A percentile compares a stretch with the other conserved stretches of the same genome.
Conservation (phyloP, 768 basidiomycete genomes). For the Tulasnella sp. region DNA sequence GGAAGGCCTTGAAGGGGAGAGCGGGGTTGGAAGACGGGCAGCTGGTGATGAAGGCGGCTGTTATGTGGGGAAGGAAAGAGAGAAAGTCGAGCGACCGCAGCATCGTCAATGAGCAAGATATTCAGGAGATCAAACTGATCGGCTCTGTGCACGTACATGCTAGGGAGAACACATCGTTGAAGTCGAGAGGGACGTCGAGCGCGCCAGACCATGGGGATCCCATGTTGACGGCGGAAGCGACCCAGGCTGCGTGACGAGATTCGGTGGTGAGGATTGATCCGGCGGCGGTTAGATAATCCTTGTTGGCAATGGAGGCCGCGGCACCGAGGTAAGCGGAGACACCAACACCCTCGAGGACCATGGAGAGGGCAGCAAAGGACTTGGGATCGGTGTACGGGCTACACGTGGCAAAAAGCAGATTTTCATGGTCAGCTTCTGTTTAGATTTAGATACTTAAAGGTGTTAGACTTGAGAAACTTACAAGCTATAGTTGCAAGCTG, state of each 20-base stretch:
- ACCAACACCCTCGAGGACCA: conserved; percentile 44
- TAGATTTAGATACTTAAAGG: background rate
- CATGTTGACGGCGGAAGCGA: conserved; percentile 40
- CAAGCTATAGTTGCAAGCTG: conserved; percentile 54
- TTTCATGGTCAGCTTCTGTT: background rate
- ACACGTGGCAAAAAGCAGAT: background rate
- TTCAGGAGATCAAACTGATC: background rate
- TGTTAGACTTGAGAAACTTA: conserved; percentile 23
- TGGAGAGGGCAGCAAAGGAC: conserved; percentile 40
- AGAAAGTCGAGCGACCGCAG: conserved; percentile 28
- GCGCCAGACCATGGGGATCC: conserved; percentile 45
- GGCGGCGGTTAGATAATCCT: conserved; percentile 41
- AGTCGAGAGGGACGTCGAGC: conserved; percentile 39
- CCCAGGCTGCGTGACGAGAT: conserved; percentile 51
- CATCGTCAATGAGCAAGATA: background rate
- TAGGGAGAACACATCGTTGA: conserved; percentile 38
- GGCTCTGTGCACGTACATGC: conserved; percentile 25
- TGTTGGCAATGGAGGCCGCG: conserved; percentile 34
- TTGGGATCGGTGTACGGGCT: conserved; percentile 37
- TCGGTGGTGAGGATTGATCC: conserved; percentile 54
- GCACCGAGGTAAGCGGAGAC: conserved; percentile 51
- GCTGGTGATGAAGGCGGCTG: conserved; percentile 36
- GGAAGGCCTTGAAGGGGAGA: conserved; percentile 42
- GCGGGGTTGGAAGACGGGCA: conserved; percentile 45
- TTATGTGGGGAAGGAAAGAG: conserved; percentile 19